Conservation (phyloP, 148 eudicot genomes). For the Nyssa sinensis region DNA sequence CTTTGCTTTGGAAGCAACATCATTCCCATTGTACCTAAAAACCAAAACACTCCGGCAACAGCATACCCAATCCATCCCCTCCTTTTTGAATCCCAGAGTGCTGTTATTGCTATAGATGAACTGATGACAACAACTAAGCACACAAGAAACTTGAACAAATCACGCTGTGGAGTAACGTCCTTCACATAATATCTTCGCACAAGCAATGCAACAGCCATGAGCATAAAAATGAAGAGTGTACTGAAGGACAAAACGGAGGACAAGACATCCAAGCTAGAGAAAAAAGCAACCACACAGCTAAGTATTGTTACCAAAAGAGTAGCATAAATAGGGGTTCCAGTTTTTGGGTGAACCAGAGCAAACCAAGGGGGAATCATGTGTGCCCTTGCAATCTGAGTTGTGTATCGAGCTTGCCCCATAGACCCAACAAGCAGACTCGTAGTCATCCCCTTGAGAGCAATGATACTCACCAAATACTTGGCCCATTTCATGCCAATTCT, state of each 20-base stretch:
- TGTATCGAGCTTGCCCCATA: conserved; percentile 86
- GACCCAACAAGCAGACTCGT: conserved; percentile 84
- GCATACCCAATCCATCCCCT: conserved; percentile 57
- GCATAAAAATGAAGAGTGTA: conserved; percentile 86
- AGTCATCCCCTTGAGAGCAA: conserved; percentile 90
- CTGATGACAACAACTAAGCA: conserved; percentile 49
- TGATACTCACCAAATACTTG: conserved; percentile 70
- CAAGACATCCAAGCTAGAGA: conserved; percentile 83
- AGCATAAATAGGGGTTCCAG: conserved; percentile 79
- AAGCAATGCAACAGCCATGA: conserved; percentile 87
- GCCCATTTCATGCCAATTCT: conserved; percentile 88
- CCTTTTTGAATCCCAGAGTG: conserved; percentile 46
- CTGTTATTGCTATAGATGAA: conserved; percentile 54
- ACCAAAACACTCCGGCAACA: conserved; percentile 54
- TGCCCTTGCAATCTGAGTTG: conserved; percentile 87
- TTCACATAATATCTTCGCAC: conserved; percentile 80
- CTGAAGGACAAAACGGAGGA: conserved; percentile 83
- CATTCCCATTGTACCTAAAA: conserved; percentile 60
- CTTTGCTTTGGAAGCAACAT: conserved; percentile 57
- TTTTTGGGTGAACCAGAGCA: conserved; percentile 79
- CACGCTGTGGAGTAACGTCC: conserved; percentile 46
- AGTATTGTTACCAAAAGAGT: conserved; percentile 62
- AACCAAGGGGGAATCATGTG: conserved; percentile 97
- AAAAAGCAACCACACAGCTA: conserved; percentile 65
- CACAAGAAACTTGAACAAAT: conserved; percentile 38